A percentile compares a stretch with the other conserved stretches of the same genome.
Evolutionary conservation across 164 flowering plant species (phyloP).

Genomic region (Houttuynia cordata): DNA sequence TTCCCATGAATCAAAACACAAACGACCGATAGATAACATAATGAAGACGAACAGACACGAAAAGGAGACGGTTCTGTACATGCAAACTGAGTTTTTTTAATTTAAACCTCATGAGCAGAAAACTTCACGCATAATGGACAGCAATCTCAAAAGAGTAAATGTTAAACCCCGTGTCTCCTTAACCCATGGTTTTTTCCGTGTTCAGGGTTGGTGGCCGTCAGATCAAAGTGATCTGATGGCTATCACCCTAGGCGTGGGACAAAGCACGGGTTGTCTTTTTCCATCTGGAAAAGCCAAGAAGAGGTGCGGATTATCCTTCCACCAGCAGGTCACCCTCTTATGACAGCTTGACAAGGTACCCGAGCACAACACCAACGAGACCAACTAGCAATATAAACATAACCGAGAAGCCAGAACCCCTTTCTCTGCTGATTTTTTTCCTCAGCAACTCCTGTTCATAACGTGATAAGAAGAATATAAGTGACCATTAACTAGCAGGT

Average conservation of each 20-base stretch:
- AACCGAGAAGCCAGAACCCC: slow-evolving; percentile 28
- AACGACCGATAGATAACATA: background rate
- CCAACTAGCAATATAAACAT: slow-evolving; percentile 35
- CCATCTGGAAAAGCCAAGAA: too few species aligned
- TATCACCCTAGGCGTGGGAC: too few species aligned
- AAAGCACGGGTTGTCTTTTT: too few species aligned
- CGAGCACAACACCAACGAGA: slow-evolving; percentile 35
- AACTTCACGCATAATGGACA: background rate
- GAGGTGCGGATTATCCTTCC: background rate
- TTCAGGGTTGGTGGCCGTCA: too few species aligned
- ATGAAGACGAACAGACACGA: background rate
- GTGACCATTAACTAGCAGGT: background rate
- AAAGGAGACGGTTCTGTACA: background rate
- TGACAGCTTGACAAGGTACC: slow-evolving; percentile 20
- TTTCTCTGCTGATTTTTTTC: slow-evolving; percentile 35
- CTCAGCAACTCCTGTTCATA: slow-evolving; percentile 40
- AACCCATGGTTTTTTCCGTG: too few species aligned
- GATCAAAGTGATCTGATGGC: too few species aligned
- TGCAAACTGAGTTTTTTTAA: background rate
- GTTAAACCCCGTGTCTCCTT: too few species aligned
- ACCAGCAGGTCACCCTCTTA: background rate
- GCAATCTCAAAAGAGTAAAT: background rate
- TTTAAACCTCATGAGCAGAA: background rate
- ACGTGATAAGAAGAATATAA: too few species aligned
- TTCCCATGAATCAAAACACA: background rate